These are phyloP conservation scores for Papiliotrema fonsecae DNA, from an alignment of 1,284 basidiomycete genomes.

Conservation along the genomic window DNA sequence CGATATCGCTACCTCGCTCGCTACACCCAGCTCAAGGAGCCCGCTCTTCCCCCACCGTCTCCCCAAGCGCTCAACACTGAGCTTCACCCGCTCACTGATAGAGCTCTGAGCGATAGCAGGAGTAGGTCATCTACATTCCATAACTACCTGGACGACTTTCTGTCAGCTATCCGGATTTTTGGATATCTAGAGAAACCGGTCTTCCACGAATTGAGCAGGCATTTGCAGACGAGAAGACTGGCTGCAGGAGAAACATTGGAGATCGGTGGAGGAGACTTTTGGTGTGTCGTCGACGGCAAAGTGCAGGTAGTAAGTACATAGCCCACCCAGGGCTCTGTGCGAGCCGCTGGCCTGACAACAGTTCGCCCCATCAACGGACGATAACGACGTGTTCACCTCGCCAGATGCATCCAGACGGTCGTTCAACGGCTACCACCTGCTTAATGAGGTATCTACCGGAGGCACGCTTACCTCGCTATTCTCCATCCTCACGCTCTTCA, in stretches of 20 bases:
- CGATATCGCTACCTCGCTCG: constrained; percentile 60
- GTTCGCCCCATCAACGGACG: constrained; percentile 57
- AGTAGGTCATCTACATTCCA: constrained; percentile 63
- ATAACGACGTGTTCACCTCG: constrained; percentile 11
- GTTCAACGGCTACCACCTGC: constrained; percentile 85
- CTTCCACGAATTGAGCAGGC: constrained; percentile 89
- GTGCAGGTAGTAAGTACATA: constrained; percentile 46
- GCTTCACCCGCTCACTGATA: constrained; percentile 22
- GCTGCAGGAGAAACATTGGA: constrained; percentile 86
- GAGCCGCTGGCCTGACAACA: constrained; percentile 8
- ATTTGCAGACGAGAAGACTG: constrained; percentile 82
- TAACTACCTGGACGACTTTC: constrained; percentile 90
- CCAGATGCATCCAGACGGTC: constrained; percentile 23
- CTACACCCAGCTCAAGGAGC: constrained; percentile 73
- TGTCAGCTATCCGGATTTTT: constrained; percentile 89
- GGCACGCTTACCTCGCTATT: constrained; percentile 93
- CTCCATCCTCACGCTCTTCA: constrained; percentile 92
- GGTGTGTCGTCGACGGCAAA: constrained; percentile 87
- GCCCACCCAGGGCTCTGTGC: not conserved
- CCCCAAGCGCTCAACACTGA: constrained; percentile 28
- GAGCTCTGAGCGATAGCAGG: constrained; percentile 60
- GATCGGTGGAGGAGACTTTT: constrained; percentile 81
- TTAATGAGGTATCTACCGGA: constrained; percentile 91
- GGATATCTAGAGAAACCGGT: constrained; percentile 94
- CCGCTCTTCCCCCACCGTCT: constrained; percentile 53